Evolutionary conservation across 129 eudicot species (phyloP).

Genomic region (Artemisia tridentata): DNA sequence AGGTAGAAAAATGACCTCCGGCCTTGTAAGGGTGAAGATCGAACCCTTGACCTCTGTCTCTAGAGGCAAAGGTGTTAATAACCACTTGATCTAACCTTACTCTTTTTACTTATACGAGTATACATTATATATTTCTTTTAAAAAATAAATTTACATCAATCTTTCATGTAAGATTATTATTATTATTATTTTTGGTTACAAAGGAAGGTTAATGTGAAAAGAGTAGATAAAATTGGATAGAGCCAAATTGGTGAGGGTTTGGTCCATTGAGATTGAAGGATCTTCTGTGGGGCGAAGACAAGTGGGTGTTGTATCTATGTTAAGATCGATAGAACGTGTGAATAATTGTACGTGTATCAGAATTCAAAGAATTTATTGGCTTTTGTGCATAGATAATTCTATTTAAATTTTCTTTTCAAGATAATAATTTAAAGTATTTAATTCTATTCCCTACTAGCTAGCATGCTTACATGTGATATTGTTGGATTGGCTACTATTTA

Average conservation of each 20-base stretch:
- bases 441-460: constrained; percentile 39
- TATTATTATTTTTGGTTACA: background rate
- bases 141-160: no score
- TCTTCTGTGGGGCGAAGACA: constrained; percentile 54
- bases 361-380: constrained; percentile 39
- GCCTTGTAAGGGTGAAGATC: no score
- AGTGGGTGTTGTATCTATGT: constrained; percentile 47
- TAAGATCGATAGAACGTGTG: constrained; percentile 50
- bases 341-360: constrained; percentile 45
- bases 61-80: no score
- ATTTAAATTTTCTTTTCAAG: background rate
- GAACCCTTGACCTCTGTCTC: no score
- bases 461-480: constrained; percentile 60
- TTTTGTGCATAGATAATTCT: constrained; percentile 36
- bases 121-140: no score
- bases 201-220: background rate
- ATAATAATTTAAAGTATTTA: background rate
- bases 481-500: constrained; percentile 53
- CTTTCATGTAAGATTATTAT: no score
- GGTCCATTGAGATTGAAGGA: constrained; percentile 58
- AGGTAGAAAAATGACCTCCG: no score
- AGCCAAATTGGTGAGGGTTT: constrained; percentile 37
- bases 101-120: no score
- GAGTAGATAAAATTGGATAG: constrained; percentile 6
- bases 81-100: no score